phyloP scores from a whole-genome alignment of 306 rosid species.

The Cucurbita moschata region DNA sequence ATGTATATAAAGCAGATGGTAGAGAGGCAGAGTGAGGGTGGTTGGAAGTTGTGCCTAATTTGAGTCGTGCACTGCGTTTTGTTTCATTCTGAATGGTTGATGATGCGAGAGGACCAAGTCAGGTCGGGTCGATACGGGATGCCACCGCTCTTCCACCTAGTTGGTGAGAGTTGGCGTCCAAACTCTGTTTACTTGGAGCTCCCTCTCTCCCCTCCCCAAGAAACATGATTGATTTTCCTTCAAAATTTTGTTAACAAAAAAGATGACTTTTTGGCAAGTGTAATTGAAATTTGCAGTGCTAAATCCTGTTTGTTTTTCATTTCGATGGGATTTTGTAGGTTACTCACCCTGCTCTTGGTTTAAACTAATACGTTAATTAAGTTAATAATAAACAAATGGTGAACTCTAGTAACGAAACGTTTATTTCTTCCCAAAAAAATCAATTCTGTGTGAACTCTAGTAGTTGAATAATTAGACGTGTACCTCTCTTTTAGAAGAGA shows the following conservation, averaged over 20 bases:
- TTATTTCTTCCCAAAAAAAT: too few relatives aligned
- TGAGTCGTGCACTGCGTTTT: background rate
- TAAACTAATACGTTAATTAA: too few relatives aligned
- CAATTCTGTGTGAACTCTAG: too few relatives aligned
- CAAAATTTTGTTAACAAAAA: background rate
- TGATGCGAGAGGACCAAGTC: background rate
- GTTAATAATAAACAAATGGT: too few relatives aligned
- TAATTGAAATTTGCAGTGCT: background rate
- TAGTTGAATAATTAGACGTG: too few relatives aligned
- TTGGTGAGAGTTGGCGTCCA: conserved; percentile 22
- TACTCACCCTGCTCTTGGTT: too few relatives aligned
- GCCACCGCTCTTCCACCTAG: background rate
- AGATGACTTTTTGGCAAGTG: background rate
- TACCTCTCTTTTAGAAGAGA: too few relatives aligned
- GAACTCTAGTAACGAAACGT: too few relatives aligned
- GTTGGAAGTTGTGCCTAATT: background rate
- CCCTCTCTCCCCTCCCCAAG: too few relatives aligned
- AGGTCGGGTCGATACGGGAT: background rate
- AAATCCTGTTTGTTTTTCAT: too few relatives aligned
- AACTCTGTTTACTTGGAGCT: conserved; percentile 7
- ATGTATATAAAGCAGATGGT: background rate
- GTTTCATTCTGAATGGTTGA: background rate
- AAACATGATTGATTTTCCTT: too few relatives aligned
- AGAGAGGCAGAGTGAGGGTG: background rate
- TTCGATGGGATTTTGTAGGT: background rate